These are phyloP conservation scores for Kokia cookei DNA, from an alignment of 441 rosid species.

Conservation along the genomic window DNA sequence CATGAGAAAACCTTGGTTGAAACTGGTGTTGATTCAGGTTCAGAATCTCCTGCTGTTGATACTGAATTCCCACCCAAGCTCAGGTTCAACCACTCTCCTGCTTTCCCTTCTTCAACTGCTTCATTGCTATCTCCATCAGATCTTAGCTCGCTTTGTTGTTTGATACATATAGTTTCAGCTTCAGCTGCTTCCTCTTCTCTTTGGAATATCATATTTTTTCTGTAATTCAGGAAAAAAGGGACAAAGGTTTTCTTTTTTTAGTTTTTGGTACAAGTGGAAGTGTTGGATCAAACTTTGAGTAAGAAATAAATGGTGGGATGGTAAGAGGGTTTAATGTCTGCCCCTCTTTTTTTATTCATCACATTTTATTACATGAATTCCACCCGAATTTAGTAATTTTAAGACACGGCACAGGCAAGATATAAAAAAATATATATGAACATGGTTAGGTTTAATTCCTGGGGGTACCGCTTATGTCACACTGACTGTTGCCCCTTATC, in stretches of 20 bases:
- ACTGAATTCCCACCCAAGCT: conserved; percentile 41
- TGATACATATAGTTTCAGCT: conserved; percentile 13
- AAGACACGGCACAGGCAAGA: background rate
- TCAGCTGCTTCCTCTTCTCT: conserved; percentile 26
- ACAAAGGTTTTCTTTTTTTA: background rate
- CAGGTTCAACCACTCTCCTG: conserved; percentile 58
- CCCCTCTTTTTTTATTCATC: conserved; percentile 2
- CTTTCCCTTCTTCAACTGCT: conserved; percentile 21
- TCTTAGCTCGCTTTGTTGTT: conserved; percentile 14
- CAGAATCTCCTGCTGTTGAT: conserved; percentile 36
- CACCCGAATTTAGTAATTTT: background rate
- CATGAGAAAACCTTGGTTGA: conserved; percentile 58
- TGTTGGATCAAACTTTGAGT: conserved; percentile 21
- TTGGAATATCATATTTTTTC: conserved; percentile 30
- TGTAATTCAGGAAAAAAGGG: background rate
- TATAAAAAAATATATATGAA: no score
- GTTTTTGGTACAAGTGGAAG: conserved; percentile 21
- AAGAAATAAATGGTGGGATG: conserved; percentile 28
- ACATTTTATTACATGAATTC: conserved; percentile 18
- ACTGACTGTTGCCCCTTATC: conserved; percentile 25
- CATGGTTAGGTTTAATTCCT: no score
- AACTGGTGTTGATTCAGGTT: conserved; percentile 24
- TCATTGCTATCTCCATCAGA: conserved; percentile 12
- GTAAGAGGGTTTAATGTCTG: conserved; percentile 16
- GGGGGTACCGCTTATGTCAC: conserved; percentile 36